Evolutionary conservation across 306 rosid species (phyloP).

Genomic region (Hippophae rhamnoides): DNA sequence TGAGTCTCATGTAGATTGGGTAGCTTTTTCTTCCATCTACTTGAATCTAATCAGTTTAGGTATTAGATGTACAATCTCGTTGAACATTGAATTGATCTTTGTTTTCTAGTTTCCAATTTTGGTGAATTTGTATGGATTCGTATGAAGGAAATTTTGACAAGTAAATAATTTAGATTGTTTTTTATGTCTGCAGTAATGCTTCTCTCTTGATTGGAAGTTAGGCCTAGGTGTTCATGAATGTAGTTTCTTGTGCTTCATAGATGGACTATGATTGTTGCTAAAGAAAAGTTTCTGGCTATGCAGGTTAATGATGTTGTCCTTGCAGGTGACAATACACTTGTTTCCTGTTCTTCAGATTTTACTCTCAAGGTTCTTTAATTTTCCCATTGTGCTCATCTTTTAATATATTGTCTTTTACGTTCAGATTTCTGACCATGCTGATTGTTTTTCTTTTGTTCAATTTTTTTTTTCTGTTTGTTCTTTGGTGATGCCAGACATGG

Average conservation of each 20-base stretch:
- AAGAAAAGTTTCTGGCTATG: slow-evolving; percentile 25
- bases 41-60: not conserved
- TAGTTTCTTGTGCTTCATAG: not conserved
- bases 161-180: too few relatives aligned
- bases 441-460: slow-evolving; percentile 10
- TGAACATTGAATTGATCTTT: not conserved
- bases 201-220: too few relatives aligned
- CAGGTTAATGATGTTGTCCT: slow-evolving; percentile 94
- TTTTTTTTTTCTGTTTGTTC: slow-evolving; percentile 1
- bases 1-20: slow-evolving; percentile 99
- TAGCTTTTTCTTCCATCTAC: slow-evolving; percentile 22
- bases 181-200: too few relatives aligned
- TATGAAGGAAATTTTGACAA: too few relatives aligned
- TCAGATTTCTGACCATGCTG: slow-evolving; percentile 1
- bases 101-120: not conserved
- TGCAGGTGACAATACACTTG: slow-evolving; percentile 81
- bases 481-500: slow-evolving; percentile 54
- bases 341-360: slow-evolving; percentile 95
- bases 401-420: slow-evolving; percentile 3
- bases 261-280: not conserved
- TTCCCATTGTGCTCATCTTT: not conserved
- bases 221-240: too few relatives aligned
- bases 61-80: too few relatives aligned
- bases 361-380: slow-evolving; percentile 73
- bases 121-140: not conserved